A percentile compares a stretch with the other conserved stretches of the same genome.
These are phyloP conservation scores for Ophiostoma ips DNA, from an alignment of 2,329 filamentous ascomycete species.

Conservation along the genomic window DNA sequence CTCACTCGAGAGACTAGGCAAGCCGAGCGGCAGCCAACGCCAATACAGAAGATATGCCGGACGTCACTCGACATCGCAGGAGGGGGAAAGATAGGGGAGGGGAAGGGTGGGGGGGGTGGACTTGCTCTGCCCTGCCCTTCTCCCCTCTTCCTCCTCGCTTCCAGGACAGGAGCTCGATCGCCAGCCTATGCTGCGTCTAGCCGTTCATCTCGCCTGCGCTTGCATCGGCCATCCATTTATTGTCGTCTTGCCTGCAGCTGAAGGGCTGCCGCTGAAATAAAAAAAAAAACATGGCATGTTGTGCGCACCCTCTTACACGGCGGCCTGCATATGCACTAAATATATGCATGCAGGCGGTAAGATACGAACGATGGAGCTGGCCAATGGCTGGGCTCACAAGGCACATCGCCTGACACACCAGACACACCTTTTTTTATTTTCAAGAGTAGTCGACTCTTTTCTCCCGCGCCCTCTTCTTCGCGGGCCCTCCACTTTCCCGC, in stretches of 20 bases:
- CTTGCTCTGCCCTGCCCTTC: too few relatives aligned
- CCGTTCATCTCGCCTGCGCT: not conserved
- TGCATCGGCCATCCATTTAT: conserved; percentile 5
- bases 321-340: conserved; percentile 7
- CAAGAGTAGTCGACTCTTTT: not conserved
- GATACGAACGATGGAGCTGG: conserved; percentile 1
- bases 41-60: not conserved
- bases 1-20: not conserved
- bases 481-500: conserved; percentile 1
- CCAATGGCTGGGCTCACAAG: conserved; percentile 12
- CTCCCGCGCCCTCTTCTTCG: not conserved
- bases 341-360: conserved; percentile 1
- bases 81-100: too few relatives aligned
- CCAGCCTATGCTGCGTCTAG: too few relatives aligned
- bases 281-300: conserved; percentile 3
- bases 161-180: too few relatives aligned
- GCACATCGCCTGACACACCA: conserved; percentile 15
- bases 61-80: conserved; percentile 7
- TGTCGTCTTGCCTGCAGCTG: conserved; percentile 10
- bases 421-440: not conserved
- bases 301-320: conserved; percentile 9
- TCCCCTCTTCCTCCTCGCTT: too few relatives aligned
- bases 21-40: conserved; percentile 2
- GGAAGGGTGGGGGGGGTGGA: too few relatives aligned
- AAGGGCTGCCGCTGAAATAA: conserved; percentile 3